phyloP scores from a whole-genome alignment of 164 flowering plant genomes.

The Buxus sempervirens region DNA sequence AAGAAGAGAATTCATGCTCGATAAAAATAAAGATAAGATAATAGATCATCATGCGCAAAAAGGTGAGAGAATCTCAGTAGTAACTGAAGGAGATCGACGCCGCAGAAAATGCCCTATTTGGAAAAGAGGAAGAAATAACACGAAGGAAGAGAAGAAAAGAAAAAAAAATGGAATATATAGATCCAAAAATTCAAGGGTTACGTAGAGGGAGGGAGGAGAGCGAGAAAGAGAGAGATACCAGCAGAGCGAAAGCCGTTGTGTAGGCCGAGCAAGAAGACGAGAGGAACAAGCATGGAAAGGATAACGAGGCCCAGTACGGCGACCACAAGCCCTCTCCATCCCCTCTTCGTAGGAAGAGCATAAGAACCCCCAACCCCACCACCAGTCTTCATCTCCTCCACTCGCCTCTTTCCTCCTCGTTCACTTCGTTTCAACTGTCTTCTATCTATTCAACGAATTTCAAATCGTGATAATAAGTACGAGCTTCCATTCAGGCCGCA shows the following conservation, averaged over 20 bases:
- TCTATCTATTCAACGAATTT: too few relatives aligned
- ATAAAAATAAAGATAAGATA: too few relatives aligned
- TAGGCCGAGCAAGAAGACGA: conserved; percentile 73
- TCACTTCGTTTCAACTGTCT: background rate
- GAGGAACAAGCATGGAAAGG: conserved; percentile 90
- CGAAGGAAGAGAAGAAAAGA: conserved; percentile 1
- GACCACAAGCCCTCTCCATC: conserved; percentile 71
- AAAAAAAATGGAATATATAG: background rate
- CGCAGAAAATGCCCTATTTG: conserved; percentile 1
- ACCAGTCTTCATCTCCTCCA: conserved; percentile 45
- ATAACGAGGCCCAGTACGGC: conserved; percentile 73
- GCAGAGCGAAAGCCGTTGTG: conserved; percentile 58
- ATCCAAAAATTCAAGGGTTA: background rate
- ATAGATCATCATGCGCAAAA: too few relatives aligned
- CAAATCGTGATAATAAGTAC: too few relatives aligned
- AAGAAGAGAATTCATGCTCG: too few relatives aligned
- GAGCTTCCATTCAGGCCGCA: too few relatives aligned
- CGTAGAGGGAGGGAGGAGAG: too few relatives aligned
- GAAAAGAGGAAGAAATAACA: background rate
- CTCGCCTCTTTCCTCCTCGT: conserved; percentile 4
- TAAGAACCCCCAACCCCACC: conserved; percentile 35
- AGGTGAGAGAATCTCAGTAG: background rate
- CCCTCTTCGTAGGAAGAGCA: conserved; percentile 49
- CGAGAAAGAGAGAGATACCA: conserved; percentile 20
- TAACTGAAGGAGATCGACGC: background rate